Evolutionary conservation across 2,329 filamentous ascomycete species (phyloP).

Genomic region (Fusarium sp.): DNA sequence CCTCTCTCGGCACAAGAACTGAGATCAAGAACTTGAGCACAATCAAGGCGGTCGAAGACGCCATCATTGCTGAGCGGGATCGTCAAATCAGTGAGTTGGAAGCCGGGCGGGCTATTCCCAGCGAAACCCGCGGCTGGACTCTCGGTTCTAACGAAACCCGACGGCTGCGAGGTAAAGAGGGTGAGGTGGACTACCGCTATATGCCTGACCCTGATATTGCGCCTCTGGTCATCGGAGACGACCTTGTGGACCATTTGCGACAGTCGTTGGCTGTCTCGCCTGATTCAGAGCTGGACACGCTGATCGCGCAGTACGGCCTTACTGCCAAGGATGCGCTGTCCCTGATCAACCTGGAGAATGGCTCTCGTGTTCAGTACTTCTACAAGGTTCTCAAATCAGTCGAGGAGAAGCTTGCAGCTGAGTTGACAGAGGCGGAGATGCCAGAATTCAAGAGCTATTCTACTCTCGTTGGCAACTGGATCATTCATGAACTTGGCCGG

Average conservation of each 20-base stretch:
- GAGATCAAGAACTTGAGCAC: constrained; percentile 98
- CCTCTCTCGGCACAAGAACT: constrained; percentile 81
- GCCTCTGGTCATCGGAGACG: constrained; percentile 79
- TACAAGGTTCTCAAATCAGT: constrained; percentile 71
- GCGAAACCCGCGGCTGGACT: constrained; percentile 94
- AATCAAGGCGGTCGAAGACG: constrained; percentile 94
- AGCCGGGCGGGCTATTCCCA: constrained; percentile 77
- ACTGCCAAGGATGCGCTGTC: constrained; percentile 86
- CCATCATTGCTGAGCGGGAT: constrained; percentile 90
- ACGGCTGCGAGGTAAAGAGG: constrained; percentile 89
- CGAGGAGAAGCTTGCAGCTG: constrained; percentile 44
- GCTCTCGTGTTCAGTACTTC: constrained; percentile 85
- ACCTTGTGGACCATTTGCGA: constrained; percentile 74
- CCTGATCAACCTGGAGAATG: constrained; percentile 80
- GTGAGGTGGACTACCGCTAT: constrained; percentile 96
- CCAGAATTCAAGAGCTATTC: constrained; percentile 54
- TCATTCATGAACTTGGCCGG: constrained; percentile 80
- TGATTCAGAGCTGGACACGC: constrained; percentile 73
- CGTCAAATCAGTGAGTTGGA: constrained; percentile 87
- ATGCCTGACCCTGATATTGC: constrained; percentile 96
- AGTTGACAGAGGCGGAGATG: constrained; percentile 27
- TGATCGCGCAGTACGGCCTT: constrained; percentile 74
- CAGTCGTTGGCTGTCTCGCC: constrained; percentile 76
- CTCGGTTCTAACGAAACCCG: constrained; percentile 85
- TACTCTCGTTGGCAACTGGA: constrained; percentile 71